Evolutionary conservation across 2,329 filamentous ascomycete genomes (phyloP), one percentile per base, ranked within the genome.

Genomic region (Penicillium sp.): DNA sequence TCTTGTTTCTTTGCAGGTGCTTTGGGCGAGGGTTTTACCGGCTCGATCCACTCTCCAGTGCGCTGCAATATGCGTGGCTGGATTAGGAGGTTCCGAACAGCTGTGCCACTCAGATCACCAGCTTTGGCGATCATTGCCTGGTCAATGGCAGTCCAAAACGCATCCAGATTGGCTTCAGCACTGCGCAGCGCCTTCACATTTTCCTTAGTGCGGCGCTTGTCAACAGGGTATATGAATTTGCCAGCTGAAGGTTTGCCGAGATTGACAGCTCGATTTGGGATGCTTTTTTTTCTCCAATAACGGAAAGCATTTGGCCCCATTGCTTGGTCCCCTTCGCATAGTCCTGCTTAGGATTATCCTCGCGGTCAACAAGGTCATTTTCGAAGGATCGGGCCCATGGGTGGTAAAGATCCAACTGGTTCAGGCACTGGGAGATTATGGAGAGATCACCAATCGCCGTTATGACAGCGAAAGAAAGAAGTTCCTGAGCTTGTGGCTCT

Each of bases 21-120:
- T 19, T 32, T 35, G n/a, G 38, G n/a, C 4, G 26, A 1, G 3
- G 49, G 18, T 16, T 59, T 39, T 7, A 61, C 38, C 0, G 73
- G 71, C 48, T 79, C 76, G 27, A 73, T 60, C 79, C 80, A 84
- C 11, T 75, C 70, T 0, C 75, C 69, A 0, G 80, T 84, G n/a
- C 81, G 73, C 29, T 76, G 74, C 7, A 84, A 60, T 1, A 57
- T 61, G 4, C 76, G 74, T 0, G 57, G 42, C 29, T 73, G 65
- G 0, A 67, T 67, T 4, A 78, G 59, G 14, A 77, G 53, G 1
- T 57, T 53, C 8, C 61, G 23, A 1, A 69, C 16, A 36, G 70
- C 62, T n/a, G 67, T 67, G 5, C 62, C 66, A 0, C 59, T 51
- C 27, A 73, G 36, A 3, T 60, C 61, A 5, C 66, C 63, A 16